Evolutionary conservation across 2,329 filamentous ascomycete species (phyloP).

Genomic region (Teratosphaeriaceae sp.): DNA sequence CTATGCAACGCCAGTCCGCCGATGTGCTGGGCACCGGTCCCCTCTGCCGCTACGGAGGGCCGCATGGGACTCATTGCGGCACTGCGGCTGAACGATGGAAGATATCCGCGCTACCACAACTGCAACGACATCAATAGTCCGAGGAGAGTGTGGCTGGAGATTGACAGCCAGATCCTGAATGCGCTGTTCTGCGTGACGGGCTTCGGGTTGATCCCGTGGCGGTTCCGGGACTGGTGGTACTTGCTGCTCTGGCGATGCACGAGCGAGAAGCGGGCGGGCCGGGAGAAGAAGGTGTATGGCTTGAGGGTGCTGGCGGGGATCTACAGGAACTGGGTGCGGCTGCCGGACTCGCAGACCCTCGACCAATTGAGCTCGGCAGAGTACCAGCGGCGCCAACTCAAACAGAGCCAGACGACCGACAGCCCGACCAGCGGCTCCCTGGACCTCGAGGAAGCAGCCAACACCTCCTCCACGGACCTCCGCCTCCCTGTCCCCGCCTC

Average conservation of each 20-base stretch:
- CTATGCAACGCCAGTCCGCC: conserved; percentile 67
- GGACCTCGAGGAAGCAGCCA: neutral
- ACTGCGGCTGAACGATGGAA: conserved; percentile 2
- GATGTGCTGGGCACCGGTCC: conserved; percentile 57
- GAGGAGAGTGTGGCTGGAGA: conserved; percentile 78
- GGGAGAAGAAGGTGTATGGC: conserved; percentile 40
- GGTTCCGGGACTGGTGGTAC: conserved; percentile 72
- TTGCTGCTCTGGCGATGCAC: conserved; percentile 57
- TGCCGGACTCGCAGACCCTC: conserved; percentile 58
- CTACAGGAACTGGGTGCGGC: conserved; percentile 68
- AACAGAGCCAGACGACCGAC: neutral
- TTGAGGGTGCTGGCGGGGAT: conserved; percentile 67
- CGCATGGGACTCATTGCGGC: conserved; percentile 4
- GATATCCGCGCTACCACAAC: conserved; percentile 15
- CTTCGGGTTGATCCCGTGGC: conserved; percentile 78
- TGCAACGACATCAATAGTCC: conserved; percentile 48
- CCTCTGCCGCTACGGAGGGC: neutral
- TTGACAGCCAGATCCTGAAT: conserved; percentile 76
- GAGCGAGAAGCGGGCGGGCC: conserved; percentile 16
- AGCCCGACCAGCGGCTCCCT: neutral
- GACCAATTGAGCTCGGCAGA: conserved; percentile 26
- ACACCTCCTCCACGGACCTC: conserved; percentile 12
- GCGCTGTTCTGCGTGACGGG: conserved; percentile 81
- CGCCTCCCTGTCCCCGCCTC: conserved; percentile 57
- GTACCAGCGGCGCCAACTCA: conserved; percentile 27